Evolutionary conservation across 495 filamentous ascomycete species (phyloP), one percentile per base, ranked within the genome.

Genomic region (Rusavskia elegans): DNA sequence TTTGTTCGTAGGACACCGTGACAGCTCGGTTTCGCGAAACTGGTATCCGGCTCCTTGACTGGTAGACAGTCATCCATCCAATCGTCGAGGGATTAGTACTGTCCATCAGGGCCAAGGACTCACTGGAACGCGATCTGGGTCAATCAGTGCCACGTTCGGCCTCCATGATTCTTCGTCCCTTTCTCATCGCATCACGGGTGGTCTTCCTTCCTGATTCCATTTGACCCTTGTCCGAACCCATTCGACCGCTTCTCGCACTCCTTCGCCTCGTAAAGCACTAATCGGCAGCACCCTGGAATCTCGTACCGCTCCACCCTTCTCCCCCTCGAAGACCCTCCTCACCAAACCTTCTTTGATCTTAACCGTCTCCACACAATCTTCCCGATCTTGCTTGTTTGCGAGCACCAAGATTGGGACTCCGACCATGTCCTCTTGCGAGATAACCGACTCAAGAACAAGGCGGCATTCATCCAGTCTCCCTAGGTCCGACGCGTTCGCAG

Each of bases 281-380:
- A 95, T 81, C 17, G 93, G 90, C 67, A 98, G 64, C 36, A 97
- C 92, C 49, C 92, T 75, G 63, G 83, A 88, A 66, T 98, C 92
- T 52, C 89, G 75, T 38, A 95, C 84, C 50, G 81, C 83, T 9
- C 74, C 77, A 0, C 88, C 87, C 62, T 87, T 84, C 60, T 92
- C 88, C 2, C 93, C 89, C 68, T 97, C 88, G 66, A 97, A 92
- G 9, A 96, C 89, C 66, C 83, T 85, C 63, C 89, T 80, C 42
- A 95, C 87, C 19, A 98, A 71, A 0, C 92, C 90, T 65, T 98
- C 92, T 71, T 98, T 98, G 62, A 97, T 92, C 52, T 87, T 72
- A 32, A 96, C 89, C 3, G 96, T 93, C 72, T 98, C 93, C 44
- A 97, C 84, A 59, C 90, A 95, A 64, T 97, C 93, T 63, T 98